Evolutionary conservation across 768 basidiomycete genomes (phyloP).

Genomic region (Paxillus involutus): DNA sequence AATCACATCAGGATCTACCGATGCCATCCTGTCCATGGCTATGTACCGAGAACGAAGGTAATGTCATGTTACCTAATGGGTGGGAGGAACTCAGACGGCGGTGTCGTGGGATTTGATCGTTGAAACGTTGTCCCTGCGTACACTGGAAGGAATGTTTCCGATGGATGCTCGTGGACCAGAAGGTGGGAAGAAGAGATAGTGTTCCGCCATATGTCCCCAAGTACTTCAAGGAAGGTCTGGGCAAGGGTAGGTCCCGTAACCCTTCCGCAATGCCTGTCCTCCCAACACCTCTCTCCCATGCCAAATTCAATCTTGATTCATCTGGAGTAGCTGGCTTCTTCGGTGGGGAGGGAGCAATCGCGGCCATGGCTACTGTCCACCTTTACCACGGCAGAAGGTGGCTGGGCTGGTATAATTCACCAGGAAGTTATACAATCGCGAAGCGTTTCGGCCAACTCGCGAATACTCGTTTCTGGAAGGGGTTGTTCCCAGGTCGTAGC

Average conservation of each 20-base stretch:
- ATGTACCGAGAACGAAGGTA: too few species aligned
- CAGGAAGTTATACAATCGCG: constrained; percentile 34
- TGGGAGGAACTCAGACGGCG: too few species aligned
- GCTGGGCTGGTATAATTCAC: constrained; percentile 39
- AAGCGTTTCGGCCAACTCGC: constrained; percentile 32
- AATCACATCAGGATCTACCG: too few species aligned
- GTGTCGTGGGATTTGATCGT: too few species aligned
- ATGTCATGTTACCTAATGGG: too few species aligned
- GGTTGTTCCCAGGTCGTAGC: constrained; percentile 31
- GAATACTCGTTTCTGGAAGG: constrained; percentile 28
- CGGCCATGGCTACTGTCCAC: constrained; percentile 37
- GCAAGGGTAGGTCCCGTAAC: not conserved
- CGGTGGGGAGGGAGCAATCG: constrained; percentile 37
- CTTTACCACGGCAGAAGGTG: constrained; percentile 30
- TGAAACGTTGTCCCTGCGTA: too few species aligned
- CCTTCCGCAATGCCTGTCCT: constrained; percentile 16
- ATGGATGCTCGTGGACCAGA: too few species aligned
- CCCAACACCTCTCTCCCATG: constrained; percentile 1
- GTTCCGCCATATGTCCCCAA: too few species aligned
- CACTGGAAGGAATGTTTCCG: too few species aligned
- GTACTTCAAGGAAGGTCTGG: too few species aligned
- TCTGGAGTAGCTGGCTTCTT: constrained; percentile 37
- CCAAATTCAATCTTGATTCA: constrained; percentile 22
- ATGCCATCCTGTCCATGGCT: too few species aligned
- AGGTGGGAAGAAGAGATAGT: too few species aligned